These are phyloP conservation scores for Cornus suecica DNA, from an alignment of 148 eudicot species.

Conservation along the genomic window DNA sequence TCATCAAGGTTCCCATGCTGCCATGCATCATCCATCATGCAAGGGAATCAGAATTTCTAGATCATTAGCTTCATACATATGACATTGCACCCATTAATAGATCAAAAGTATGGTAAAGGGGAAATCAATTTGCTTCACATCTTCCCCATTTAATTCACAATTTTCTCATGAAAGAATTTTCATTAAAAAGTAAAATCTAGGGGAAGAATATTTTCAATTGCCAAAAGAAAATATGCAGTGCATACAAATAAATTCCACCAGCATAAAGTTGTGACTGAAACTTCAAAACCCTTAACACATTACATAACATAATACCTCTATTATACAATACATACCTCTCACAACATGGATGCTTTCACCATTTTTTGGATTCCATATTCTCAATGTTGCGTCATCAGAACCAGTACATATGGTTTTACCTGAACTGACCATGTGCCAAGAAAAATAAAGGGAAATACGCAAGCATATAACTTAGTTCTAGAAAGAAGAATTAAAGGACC, in stretches of 20 bases:
- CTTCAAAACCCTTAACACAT: not conserved
- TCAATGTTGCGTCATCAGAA: constrained; percentile 81
- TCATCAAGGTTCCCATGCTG: not conserved
- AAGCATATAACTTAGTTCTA: too few species aligned
- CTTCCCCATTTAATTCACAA: not conserved
- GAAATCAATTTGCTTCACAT: not conserved
- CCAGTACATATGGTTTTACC: constrained; percentile 87
- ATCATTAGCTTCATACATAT: not conserved
- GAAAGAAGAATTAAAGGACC: not conserved
- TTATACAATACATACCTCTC: constrained; percentile 39
- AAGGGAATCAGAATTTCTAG: not conserved
- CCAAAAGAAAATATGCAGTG: not conserved
- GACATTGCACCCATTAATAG: not conserved
- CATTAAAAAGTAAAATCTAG: not conserved
- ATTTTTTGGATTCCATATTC: constrained; percentile 87
- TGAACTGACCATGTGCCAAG: constrained; percentile 7
- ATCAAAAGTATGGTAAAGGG: not conserved
- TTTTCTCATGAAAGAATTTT: too few species aligned
- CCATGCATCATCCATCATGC: not conserved
- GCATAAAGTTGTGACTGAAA: not conserved
- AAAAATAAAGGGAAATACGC: not conserved
- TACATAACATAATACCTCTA: not conserved
- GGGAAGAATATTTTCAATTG: not conserved
- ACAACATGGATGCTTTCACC: constrained; percentile 70
- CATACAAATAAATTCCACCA: not conserved